These are phyloP conservation scores for Pleoardoris graminearum DNA, from an alignment of 2,329 filamentous ascomycete genomes.

Conservation along the genomic window DNA sequence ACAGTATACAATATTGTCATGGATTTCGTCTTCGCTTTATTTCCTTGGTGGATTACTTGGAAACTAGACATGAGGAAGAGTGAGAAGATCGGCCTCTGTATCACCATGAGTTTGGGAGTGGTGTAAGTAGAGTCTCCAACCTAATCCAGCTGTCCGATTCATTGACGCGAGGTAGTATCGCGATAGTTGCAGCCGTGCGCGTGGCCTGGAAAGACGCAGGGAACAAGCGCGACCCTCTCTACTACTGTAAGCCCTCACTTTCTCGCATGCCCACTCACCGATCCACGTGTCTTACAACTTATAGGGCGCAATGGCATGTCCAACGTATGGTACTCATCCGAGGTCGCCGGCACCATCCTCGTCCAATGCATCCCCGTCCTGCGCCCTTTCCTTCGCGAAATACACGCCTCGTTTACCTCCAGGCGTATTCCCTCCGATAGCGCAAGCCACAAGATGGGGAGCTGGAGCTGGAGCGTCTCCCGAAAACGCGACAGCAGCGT, in stretches of 20 bases:
- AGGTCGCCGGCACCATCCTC: constrained; percentile 59
- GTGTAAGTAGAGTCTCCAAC: constrained; percentile 10
- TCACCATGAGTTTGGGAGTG: constrained; percentile 53
- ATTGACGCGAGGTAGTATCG: constrained; percentile 43
- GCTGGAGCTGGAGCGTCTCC: constrained; percentile 8
- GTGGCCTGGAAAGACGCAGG: constrained; percentile 56
- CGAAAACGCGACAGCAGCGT: not conserved
- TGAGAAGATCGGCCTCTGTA: constrained; percentile 56
- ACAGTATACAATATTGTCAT: constrained; percentile 59
- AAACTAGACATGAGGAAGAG: constrained; percentile 52
- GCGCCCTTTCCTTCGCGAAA: constrained; percentile 52
- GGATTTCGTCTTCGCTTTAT: constrained; percentile 56
- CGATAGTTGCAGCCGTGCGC: constrained; percentile 54
- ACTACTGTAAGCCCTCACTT: constrained; percentile 32
- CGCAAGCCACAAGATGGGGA: not conserved
- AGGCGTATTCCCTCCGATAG: constrained; percentile 4
- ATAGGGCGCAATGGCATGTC: constrained; percentile 50
- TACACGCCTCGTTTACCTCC: constrained; percentile 45
- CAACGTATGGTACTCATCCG: constrained; percentile 56
- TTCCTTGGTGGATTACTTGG: constrained; percentile 57
- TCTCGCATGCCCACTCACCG: too few species aligned
- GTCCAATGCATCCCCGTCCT: constrained; percentile 59
- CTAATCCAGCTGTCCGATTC: too few species aligned
- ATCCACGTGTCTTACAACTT: not conserved
- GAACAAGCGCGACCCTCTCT: constrained; percentile 54